Evolutionary conservation across 2,329 filamentous ascomycete genomes (phyloP).

Genomic region (Penicillium sp.): DNA sequence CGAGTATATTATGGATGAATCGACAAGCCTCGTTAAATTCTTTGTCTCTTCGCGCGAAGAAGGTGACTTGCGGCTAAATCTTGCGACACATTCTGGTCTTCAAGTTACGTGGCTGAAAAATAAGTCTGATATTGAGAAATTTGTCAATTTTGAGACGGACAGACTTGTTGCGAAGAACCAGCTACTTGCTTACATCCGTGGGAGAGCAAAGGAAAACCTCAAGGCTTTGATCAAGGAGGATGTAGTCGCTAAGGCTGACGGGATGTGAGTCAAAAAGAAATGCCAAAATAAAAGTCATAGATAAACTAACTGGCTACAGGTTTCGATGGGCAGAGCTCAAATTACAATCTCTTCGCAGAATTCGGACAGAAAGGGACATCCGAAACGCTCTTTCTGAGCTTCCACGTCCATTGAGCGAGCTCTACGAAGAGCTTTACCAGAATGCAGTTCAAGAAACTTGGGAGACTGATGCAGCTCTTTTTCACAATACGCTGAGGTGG

Average conservation of each 20-base stretch:
- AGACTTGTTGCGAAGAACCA: constrained; percentile 1
- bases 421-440: constrained; percentile 1
- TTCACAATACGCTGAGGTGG: constrained; percentile 4
- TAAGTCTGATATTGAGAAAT: constrained; percentile 1
- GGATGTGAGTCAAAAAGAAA: not conserved
- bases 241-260: not conserved
- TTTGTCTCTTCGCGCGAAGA: not conserved
- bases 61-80: not conserved
- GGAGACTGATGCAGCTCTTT: constrained; percentile 1
- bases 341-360: constrained; percentile 1
- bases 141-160: not conserved
- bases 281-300: not conserved
- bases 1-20: not conserved
- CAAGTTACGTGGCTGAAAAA: constrained; percentile 2
- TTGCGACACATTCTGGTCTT: not conserved
- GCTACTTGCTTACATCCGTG: constrained; percentile 2
- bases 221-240: constrained; percentile 1
- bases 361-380: constrained; percentile 1
- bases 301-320: not conserved
- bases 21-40: not conserved
- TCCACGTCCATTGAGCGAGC: not conserved
- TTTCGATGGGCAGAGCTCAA: constrained; percentile 1
- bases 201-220: not conserved
- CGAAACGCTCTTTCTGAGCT: not conserved
- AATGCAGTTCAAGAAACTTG: not conserved